phyloP scores from a whole-genome alignment of 2,329 filamentous ascomycete genomes.

The Aspergillus ruber region DNA sequence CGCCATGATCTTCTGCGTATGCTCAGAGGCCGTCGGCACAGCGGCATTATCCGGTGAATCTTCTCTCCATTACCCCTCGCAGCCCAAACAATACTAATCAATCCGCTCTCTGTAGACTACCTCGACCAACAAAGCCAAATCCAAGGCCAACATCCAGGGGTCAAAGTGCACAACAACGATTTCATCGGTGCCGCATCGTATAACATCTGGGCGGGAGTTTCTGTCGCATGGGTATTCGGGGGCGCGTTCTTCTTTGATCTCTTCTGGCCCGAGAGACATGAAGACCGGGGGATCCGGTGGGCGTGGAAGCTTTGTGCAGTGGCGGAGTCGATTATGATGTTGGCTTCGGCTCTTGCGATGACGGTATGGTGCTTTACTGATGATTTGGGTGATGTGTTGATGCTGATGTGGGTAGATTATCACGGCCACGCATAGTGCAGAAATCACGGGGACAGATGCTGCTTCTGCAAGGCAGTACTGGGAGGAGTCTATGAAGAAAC shows the following conservation, averaged over 20 bases:
- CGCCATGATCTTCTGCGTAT: constrained; percentile 53
- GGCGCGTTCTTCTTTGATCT: constrained; percentile 57
- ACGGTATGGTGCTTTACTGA: constrained; percentile 30
- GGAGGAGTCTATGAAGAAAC: constrained; percentile 25
- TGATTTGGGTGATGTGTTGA: neutral
- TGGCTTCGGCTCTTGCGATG: constrained; percentile 44
- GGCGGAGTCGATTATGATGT: constrained; percentile 39
- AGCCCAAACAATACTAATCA: neutral
- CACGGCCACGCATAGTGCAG: constrained; percentile 41
- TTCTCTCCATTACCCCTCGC: neutral
- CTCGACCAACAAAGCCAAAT: constrained; percentile 49
- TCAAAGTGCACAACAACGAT: constrained; percentile 49
- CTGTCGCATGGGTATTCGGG: constrained; percentile 53
- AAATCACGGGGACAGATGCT: constrained; percentile 38
- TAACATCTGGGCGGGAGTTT: constrained; percentile 55
- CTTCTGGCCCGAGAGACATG: constrained; percentile 53
- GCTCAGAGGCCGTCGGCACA: constrained; percentile 52
- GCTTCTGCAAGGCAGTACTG: constrained; percentile 22
- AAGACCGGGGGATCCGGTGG: constrained; percentile 43
- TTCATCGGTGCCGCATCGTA: constrained; percentile 51
- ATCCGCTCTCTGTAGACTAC: constrained; percentile 38
- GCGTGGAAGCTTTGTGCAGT: constrained; percentile 51
- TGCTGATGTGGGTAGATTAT: constrained; percentile 30
- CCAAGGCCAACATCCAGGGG: constrained; percentile 31
- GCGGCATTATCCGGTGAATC: constrained; percentile 47